These are phyloP conservation scores for Fusarium sp. DNA, from an alignment of 2,329 filamentous ascomycete genomes.

Conservation along the genomic window DNA sequence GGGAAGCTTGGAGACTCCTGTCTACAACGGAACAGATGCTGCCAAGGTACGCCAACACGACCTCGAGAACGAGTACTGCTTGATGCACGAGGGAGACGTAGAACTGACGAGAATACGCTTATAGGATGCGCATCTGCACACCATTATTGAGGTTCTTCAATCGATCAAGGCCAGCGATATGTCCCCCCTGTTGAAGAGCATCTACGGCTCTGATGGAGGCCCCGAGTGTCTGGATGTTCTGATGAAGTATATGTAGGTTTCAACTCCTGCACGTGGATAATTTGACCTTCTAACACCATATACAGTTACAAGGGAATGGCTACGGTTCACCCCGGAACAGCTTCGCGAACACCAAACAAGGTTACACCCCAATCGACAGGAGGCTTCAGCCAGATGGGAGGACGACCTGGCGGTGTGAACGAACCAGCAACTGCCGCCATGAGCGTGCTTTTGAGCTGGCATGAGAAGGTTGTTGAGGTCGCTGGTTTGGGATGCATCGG, in stretches of 20 bases:
- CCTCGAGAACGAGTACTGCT: background rate
- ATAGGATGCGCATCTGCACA: slow-evolving; percentile 86
- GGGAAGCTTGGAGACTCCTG: slow-evolving; percentile 85
- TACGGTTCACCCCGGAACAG: slow-evolving; percentile 54
- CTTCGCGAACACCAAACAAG: slow-evolving; percentile 56
- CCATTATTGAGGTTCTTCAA: slow-evolving; percentile 91
- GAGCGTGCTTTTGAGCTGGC: slow-evolving; percentile 98
- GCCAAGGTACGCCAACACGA: slow-evolving; percentile 62
- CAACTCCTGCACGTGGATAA: background rate
- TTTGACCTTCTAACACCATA: slow-evolving; percentile 22
- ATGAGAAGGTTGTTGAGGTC: slow-evolving; percentile 97
- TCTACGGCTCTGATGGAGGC: slow-evolving; percentile 82
- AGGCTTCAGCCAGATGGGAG: slow-evolving; percentile 84
- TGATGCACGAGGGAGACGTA: background rate
- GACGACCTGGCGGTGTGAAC: slow-evolving; percentile 63
- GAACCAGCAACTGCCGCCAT: slow-evolving; percentile 86
- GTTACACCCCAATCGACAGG: slow-evolving; percentile 79
- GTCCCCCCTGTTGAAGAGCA: slow-evolving; percentile 84
- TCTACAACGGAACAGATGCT: slow-evolving; percentile 71
- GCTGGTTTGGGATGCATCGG: slow-evolving; percentile 92
- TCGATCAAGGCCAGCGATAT: slow-evolving; percentile 97
- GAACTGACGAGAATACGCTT: slow-evolving; percentile 2
- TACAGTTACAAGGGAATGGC: slow-evolving; percentile 91
- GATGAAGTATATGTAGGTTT: slow-evolving; percentile 94
- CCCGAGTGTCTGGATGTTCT: slow-evolving; percentile 88